Base-by-base conservation (phyloP, 2,329 filamentous ascomycete genomes). In the Westerdykella sp. region DNA sequence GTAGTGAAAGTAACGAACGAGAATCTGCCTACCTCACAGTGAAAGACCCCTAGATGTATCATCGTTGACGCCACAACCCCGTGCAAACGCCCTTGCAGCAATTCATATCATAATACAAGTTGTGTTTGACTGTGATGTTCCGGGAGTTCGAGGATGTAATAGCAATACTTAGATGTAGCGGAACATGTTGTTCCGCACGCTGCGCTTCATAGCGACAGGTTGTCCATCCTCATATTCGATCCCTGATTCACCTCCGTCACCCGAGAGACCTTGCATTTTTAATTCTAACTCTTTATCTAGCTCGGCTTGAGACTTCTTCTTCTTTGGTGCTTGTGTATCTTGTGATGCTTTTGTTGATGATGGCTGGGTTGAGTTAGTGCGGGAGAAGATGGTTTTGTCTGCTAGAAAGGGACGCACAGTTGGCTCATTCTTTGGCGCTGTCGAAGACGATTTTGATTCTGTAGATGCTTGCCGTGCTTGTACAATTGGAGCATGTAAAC, bases 121-220 rank as follows among this genome's bases (percentile, higher is more conserved):
- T 28, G 25, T 10, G 9, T 28, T 5, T 12, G 11, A 9, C 25
- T 28, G 25, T 28, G 25, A 28, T 28, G 11, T 10, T 28, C 4
- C 9, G 9, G 25, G 25, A 9, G 2, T 28, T 28, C 9, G 25
- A 28, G 11, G 11, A 10, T 28, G 25, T 12, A 28, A 12, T 28
- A 12, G 11, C 11, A 21, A 28, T 6, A 18, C 32, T 50, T 45
- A 60, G 15, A 87, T 86, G 46, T 84, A 77, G 13, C 84, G 72
- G 61, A 89, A 89, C 84, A 88, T 88, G 54, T 88, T 88, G 41
- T 83, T 79, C 61, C 76, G 81, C 10, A 90, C 85, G 30, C 81
- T 76, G 39, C 84, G 72, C 67, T 87, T 89, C 76, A 90, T 83
- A 0, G 81, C 73, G 5, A 80, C 80, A 0, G 85, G 79, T 60